Percentiles rank a stretch among this genome's conserved stretches.
These are phyloP conservation scores for Aspergillus sp. DNA, from an alignment of 2,329 filamentous ascomycete genomes.

Conservation along the genomic window DNA sequence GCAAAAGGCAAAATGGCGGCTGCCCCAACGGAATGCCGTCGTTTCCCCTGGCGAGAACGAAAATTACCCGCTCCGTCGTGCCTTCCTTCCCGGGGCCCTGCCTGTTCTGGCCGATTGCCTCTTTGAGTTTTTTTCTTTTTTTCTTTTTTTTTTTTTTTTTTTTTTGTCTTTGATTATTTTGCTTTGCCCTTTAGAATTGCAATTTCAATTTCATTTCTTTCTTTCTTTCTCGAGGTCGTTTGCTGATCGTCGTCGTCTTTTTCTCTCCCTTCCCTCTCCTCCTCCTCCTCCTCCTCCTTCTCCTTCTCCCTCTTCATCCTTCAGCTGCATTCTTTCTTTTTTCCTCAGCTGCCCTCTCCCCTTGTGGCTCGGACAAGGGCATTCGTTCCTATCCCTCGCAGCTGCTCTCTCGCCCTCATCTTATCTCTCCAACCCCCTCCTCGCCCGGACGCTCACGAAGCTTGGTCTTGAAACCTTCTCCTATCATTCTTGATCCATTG, in stretches of 20 bases:
- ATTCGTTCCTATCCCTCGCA: slow-evolving; percentile 4
- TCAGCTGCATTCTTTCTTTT: background rate
- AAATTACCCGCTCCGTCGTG: background rate
- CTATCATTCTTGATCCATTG: slow-evolving; percentile 1
- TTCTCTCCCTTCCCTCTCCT: slow-evolving; percentile 11
- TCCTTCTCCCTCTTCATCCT: background rate
- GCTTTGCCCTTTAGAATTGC: slow-evolving; percentile 6
- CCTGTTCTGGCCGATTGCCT: background rate
- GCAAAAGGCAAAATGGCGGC: background rate
- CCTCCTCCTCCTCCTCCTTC: background rate
- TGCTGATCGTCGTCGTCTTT: slow-evolving; percentile 10
- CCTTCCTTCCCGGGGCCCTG: background rate
- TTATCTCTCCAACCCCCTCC: background rate
- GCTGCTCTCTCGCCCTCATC: slow-evolving; percentile 1
- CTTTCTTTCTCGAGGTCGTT: slow-evolving; percentile 8
- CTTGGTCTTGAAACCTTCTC: background rate
- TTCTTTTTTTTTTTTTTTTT: background rate
- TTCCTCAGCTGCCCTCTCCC: slow-evolving; percentile 1
- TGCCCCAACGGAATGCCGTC: background rate
- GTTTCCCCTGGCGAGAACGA: background rate
- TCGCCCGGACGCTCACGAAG: background rate
- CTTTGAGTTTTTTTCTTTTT: background rate
- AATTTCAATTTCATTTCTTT: background rate
- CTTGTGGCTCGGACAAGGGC: background rate
- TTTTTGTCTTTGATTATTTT: slow-evolving; percentile 1